Evolutionary conservation across 75 land plant species (phyloP).

Genomic region (Azolla pinnata): DNA sequence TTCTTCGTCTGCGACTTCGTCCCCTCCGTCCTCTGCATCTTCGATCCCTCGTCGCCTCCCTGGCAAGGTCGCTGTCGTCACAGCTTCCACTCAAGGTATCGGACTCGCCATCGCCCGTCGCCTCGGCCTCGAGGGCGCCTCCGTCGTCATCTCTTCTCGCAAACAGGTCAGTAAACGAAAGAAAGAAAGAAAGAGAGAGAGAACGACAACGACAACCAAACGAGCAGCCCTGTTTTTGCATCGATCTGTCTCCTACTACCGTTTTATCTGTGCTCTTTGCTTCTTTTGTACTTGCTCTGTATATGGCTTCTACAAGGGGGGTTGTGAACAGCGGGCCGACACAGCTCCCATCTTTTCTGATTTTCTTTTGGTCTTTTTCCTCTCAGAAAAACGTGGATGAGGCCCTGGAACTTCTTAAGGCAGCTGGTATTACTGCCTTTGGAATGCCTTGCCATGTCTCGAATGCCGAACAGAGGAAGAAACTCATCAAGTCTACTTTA

Average conservation of each 20-base stretch:
- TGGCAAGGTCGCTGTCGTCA: conserved; percentile 91
- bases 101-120: conserved; percentile 82
- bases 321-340: too few species aligned
- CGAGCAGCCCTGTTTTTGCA: too few species aligned
- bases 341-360: not conserved
- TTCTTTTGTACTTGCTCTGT: too few species aligned
- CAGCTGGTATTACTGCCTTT: conserved; percentile 55
- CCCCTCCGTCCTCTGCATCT: too few species aligned
- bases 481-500: conserved; percentile 52
- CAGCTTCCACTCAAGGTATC: conserved; percentile 96
- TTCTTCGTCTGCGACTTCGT: too few species aligned
- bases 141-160: conserved; percentile 87
- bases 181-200: too few species aligned
- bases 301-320: too few species aligned
- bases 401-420: conserved; percentile 60
- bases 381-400: conserved; percentile 82
- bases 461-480: conserved; percentile 58
- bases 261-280: too few species aligned
- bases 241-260: too few species aligned
- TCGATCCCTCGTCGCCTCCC: conserved; percentile 34
- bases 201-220: too few species aligned
- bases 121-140: conserved; percentile 84
- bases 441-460: conserved; percentile 92
- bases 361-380: not conserved
- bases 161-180: too few species aligned